Evolutionary conservation across 2,329 filamentous ascomycete species (phyloP), one percentile per base, ranked within the genome.

Genomic region (Colletotrichum phormii): DNA sequence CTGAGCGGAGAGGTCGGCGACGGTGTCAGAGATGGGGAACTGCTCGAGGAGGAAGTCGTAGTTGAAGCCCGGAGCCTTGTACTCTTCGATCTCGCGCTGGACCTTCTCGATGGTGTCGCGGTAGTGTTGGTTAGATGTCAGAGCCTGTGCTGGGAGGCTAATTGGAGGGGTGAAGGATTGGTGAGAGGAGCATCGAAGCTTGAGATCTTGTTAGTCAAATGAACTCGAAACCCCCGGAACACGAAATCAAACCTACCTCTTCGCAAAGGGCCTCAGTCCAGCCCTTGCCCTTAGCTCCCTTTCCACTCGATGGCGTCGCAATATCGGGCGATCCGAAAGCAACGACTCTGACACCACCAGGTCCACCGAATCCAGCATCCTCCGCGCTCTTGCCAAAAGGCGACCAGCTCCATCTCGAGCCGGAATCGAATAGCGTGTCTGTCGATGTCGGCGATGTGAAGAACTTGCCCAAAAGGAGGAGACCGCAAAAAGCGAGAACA

Each of bases 121-220:
- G 64, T 91, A 92, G 6, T 88, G 78, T 37, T 81, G 75, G 74
- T 87, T 95, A 73, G 85, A 87, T 2, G 81, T 92, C 37, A 89
- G 84, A 12, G 77, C 81, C 26, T 60, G 89, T 84, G 26, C 79
- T 89, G 67, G 90, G 89, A 1, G 84, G 60, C 80, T 78, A 12
- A 76, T 75, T 2, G 75, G 65, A 2, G 87, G 87, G 1, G 88
- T 79, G 65, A 87, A 83, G 1, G 87, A 88, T 24, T 86, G 75
- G 62, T 88, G 81, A 1, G 80, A 82, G 18, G 81, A 80, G 78
- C 87, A 89, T 31, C 81, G 76, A 9, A 89, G 79, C 87, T 89
- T 89, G 63, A 15, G 24, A 18, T n/a, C 5, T 11, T 55, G 65
- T 72, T 5, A 64, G 37, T 18, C 15, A 58, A n/a, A 35, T 61